Evolutionary conservation across 257 asterid species (phyloP), one percentile per base, ranked within the genome.

Genomic region (Forsythia suspensa): DNA sequence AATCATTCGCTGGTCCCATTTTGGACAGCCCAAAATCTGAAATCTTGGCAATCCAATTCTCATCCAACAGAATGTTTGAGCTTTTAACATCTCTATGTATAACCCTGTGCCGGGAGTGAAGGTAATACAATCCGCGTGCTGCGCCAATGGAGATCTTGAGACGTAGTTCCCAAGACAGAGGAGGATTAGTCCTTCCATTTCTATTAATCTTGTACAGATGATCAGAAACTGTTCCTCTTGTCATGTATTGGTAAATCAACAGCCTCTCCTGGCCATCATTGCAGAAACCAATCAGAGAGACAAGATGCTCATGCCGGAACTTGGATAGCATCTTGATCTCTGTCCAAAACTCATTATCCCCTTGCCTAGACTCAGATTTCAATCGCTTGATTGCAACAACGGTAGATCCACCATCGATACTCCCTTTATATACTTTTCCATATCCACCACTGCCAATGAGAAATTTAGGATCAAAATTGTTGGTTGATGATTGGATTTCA

Each of bases 11-110:
- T 6, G 91, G 91, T 44, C 92, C 92, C 91, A 83, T 89, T 82
- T 92, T 90, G 76, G 96, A 90, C 83, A 92, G 77, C 71, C 96
- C 97, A 40, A 92, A 92, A 79, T 90, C 96, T 3, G 97, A 87
- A 73, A 91, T 85, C 87, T 91, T 91, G 78, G 96, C 94, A 13
- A 77, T 89, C 91, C 90, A 91, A 39, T 87, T 81, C 80, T 87
- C 92, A 74, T 92, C 91, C 74, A 92, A 79, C 82, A 91, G 79
- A 73, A 92, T 92, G 87, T 92, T 92, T 40, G 91, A 81, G 91
- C 90, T 87, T 80, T 92, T 91, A 74, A 91, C 95, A 57, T 92
- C 97, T 70, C 95, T 86, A 70, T 92, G 97, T 84, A 92, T 86
- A 76, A 89, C 90, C 79, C 89, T 82, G 42, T 81, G 85, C 75